These are phyloP conservation scores for Leptographium procerum DNA, from an alignment of 2,329 filamentous ascomycete genomes.

Conservation along the genomic window DNA sequence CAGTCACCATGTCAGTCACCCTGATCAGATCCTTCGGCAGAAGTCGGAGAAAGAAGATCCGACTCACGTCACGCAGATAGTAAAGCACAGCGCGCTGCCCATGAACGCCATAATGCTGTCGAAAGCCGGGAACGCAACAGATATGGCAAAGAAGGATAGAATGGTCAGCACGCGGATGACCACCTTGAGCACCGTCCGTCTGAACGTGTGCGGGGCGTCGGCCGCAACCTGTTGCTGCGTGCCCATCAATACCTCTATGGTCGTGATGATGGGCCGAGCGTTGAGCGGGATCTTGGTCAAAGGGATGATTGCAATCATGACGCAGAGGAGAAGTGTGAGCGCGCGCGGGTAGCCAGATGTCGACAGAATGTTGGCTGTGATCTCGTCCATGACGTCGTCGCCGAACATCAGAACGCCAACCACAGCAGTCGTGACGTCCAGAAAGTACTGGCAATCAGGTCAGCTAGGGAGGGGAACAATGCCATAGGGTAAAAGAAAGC, in stretches of 20 bases:
- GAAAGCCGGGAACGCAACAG: conserved; percentile 61
- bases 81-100: conserved; percentile 82
- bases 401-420: conserved; percentile 92
- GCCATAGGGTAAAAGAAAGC: not conserved
- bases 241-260: conserved; percentile 68
- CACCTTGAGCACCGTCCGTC: conserved; percentile 47
- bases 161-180: conserved; percentile 55
- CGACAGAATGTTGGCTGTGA: conserved; percentile 79
- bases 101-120: conserved; percentile 87
- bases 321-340: conserved; percentile 67
- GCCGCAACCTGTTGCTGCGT: conserved; percentile 44
- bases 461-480: not conserved
- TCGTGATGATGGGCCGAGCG: conserved; percentile 76
- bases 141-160: conserved; percentile 62
- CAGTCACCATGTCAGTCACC: no score
- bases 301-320: conserved; percentile 85
- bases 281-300: conserved; percentile 92
- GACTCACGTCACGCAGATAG: conserved; percentile 71
- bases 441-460: conserved; percentile 43
- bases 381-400: conserved; percentile 72
- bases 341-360: conserved; percentile 61
- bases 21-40: no score
- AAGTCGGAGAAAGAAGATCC: no score
- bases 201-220: conserved; percentile 39
- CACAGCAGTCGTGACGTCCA: conserved; percentile 74